A percentile compares a stretch with the other conserved stretches of the same genome.
Evolutionary conservation across 2,329 filamentous ascomycete genomes (phyloP).

Genomic region (Herpomyces periplanetae): DNA sequence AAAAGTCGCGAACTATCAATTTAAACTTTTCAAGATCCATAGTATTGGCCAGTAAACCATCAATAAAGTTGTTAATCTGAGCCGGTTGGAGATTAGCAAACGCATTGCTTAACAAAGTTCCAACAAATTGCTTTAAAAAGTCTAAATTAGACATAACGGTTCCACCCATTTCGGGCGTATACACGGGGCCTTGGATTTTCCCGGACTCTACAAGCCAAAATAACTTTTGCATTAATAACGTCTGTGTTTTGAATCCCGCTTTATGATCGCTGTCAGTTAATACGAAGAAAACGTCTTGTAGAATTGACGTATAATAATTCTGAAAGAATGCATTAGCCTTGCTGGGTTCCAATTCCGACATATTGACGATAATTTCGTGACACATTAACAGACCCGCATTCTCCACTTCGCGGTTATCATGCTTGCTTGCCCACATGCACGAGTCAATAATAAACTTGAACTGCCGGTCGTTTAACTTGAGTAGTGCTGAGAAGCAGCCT

Average conservation of each 20-base stretch:
- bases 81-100: constrained; percentile 68
- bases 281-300: constrained; percentile 95
- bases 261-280: constrained; percentile 93
- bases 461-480: constrained; percentile 74
- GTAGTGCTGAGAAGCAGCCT: constrained; percentile 69
- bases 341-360: constrained; percentile 56
- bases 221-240: constrained; percentile 64
- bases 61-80: constrained; percentile 65
- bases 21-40: constrained; percentile 79
- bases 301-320: constrained; percentile 72
- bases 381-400: constrained; percentile 92
- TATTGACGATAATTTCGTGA: constrained; percentile 81
- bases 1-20: constrained; percentile 70
- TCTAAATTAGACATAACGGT: constrained; percentile 56
- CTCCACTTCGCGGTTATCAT: constrained; percentile 92
- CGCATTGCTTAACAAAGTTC: constrained; percentile 42
- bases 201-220: constrained; percentile 72
- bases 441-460: constrained; percentile 99
- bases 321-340: constrained; percentile 90
- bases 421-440: constrained; percentile 99
- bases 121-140: constrained; percentile 59
- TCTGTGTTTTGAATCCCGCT: constrained; percentile 92
- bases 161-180: constrained; percentile 41
- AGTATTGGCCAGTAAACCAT: constrained; percentile 55
- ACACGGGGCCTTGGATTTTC: constrained; percentile 75